A percentile compares a stretch with the other conserved stretches of the same genome.
Evolutionary conservation across 2,329 filamentous ascomycete genomes (phyloP).

Genomic region (Penicillium sp.): DNA sequence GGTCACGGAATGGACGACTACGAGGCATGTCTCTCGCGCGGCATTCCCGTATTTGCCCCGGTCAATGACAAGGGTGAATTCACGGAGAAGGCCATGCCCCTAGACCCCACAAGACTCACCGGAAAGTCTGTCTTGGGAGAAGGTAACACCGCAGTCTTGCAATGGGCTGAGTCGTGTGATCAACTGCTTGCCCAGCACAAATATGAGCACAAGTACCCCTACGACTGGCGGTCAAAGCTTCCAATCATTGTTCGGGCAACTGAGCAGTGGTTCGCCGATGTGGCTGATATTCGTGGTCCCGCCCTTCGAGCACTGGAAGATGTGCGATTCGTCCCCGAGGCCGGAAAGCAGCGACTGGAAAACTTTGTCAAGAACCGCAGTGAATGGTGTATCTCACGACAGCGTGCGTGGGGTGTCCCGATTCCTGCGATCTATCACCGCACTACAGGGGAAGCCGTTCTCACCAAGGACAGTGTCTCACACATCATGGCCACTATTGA

Average conservation of each 20-base stretch:
- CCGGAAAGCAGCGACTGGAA: slow-evolving; percentile 72
- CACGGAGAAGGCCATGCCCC: slow-evolving; percentile 75
- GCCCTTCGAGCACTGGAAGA: slow-evolving; percentile 69
- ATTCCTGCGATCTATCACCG: slow-evolving; percentile 85
- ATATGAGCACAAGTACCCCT: slow-evolving; percentile 90
- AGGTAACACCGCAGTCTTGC: slow-evolving; percentile 69
- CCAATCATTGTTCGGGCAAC: slow-evolving; percentile 91
- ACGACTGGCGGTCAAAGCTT: slow-evolving; percentile 95
- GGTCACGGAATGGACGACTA: slow-evolving; percentile 98
- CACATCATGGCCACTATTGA: slow-evolving; percentile 82
- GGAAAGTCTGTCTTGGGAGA: slow-evolving; percentile 72
- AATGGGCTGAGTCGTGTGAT: slow-evolving; percentile 61
- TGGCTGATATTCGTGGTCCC: slow-evolving; percentile 74
- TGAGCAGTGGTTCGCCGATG: slow-evolving; percentile 96
- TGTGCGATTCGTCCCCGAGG: slow-evolving; percentile 77
- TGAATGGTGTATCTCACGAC: slow-evolving; percentile 97
- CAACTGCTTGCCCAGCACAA: slow-evolving; percentile 69
- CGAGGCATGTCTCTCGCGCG: slow-evolving; percentile 70
- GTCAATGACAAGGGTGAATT: slow-evolving; percentile 81
- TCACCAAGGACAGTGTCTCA: slow-evolving; percentile 74
- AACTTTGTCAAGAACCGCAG: slow-evolving; percentile 85
- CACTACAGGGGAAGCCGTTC: slow-evolving; percentile 69
- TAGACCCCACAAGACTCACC: slow-evolving; percentile 64
- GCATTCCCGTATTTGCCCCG: slow-evolving; percentile 75
- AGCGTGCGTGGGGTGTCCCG: slow-evolving; percentile 93